A percentile compares a stretch with the other conserved stretches of the same genome.
phyloP scores from a whole-genome alignment of 129 eudicot genomes.

The Dittrichia graveolens region DNA sequence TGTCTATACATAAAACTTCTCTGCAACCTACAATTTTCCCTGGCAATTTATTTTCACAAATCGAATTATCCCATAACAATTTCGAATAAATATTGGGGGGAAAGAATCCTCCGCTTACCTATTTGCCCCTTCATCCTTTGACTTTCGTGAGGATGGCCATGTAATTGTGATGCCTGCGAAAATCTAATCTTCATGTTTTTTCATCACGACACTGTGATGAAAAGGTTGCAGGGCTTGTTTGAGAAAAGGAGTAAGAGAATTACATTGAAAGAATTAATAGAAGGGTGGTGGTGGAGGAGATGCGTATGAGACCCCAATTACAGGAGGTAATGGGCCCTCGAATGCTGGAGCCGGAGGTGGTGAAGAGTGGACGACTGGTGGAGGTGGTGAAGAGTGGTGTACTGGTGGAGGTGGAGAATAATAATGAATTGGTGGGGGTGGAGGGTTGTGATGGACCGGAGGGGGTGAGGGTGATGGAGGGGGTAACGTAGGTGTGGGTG shows the following conservation, averaged over 20 bases:
- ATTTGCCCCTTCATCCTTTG: slow-evolving; percentile 24
- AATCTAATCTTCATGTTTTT: slow-evolving; percentile 24
- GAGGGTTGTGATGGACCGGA: slow-evolving; percentile 31
- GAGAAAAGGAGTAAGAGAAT: slow-evolving; percentile 33
- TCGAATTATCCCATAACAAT: slow-evolving; percentile 59
- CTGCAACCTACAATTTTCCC: slow-evolving; percentile 58
- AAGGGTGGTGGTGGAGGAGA: slow-evolving; percentile 95
- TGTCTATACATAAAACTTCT: slow-evolving; percentile 69
- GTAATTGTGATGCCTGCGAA: slow-evolving; percentile 34
- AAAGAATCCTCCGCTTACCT: slow-evolving; percentile 53
- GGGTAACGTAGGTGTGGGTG: slow-evolving; percentile 34
- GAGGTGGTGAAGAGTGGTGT: slow-evolving; percentile 52
- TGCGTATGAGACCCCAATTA: slow-evolving; percentile 61
- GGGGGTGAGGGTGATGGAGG: slow-evolving; percentile 42
- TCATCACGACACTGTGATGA: slow-evolving; percentile 42
- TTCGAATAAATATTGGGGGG: slow-evolving; percentile 53
- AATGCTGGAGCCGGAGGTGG: slow-evolving; percentile 60
- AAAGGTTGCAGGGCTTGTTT: slow-evolving; percentile 36
- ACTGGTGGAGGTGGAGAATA: slow-evolving; percentile 46
- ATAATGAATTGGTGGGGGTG: slow-evolving; percentile 37
- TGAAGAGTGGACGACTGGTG: no score
- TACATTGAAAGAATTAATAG: slow-evolving; percentile 73
- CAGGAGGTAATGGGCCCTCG: slow-evolving; percentile 73
- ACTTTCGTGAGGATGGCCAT: slow-evolving; percentile 20
- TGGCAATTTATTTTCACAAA: slow-evolving; percentile 72